These are phyloP conservation scores for Ceratobasidium sp. DNA, from an alignment of 1,284 basidiomycete genomes.

Conservation along the genomic window DNA sequence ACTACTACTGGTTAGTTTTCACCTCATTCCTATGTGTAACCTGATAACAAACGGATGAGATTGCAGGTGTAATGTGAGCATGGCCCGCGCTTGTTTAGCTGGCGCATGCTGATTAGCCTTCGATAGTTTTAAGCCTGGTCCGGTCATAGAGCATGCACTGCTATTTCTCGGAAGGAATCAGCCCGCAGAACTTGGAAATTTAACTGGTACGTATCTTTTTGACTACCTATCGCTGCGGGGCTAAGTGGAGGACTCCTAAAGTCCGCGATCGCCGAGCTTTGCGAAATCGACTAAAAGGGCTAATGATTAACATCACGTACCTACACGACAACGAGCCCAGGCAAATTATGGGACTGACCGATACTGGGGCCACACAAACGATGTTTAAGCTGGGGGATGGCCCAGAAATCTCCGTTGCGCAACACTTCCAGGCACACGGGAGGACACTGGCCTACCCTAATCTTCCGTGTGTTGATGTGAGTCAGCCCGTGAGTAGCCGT, in stretches of 20 bases:
- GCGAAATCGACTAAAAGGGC: constrained; percentile 3
- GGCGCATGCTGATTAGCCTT: not conserved
- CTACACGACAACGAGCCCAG: constrained; percentile 17
- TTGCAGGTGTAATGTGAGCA: constrained; percentile 27
- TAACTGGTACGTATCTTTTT: not conserved
- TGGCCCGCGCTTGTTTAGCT: not conserved
- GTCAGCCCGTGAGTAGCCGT: constrained; percentile 54
- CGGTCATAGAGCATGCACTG: constrained; percentile 62
- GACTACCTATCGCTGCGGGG: not conserved
- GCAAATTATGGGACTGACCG: constrained; percentile 65
- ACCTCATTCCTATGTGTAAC: too few relatives aligned
- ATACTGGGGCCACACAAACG: constrained; percentile 60
- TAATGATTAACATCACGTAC: constrained; percentile 16
- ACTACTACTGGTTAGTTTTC: constrained; percentile 68
- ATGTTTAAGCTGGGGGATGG: constrained; percentile 60
- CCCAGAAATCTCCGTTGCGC: constrained; percentile 32
- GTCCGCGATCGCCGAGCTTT: constrained; percentile 61
- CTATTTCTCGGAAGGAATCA: constrained; percentile 59
- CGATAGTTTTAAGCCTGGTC: constrained; percentile 62
- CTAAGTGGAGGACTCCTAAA: constrained; percentile 49
- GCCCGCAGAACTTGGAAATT: constrained; percentile 2
- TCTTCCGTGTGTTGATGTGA: constrained; percentile 41
- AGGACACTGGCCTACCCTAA: constrained; percentile 31
- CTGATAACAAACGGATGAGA: not conserved
- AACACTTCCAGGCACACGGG: constrained; percentile 36